A percentile compares a stretch with the other conserved stretches of the same genome.
Conservation (phyloP, 805 yeast genomes). For the Candida dajiaensis region DNA sequence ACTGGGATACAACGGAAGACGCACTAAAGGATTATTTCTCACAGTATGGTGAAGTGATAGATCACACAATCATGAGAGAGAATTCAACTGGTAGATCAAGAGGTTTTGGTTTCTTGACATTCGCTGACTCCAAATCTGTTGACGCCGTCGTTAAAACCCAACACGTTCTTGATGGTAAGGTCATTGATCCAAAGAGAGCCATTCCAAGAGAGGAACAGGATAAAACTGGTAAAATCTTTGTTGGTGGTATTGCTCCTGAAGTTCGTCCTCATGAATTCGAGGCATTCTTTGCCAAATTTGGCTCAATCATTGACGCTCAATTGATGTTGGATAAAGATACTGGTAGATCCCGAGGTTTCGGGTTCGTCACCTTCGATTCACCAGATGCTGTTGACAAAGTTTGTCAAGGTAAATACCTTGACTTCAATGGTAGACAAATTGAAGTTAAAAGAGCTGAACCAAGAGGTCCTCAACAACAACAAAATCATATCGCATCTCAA, state of each 20-base stretch:
- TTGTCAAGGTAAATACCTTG: constrained; percentile 72
- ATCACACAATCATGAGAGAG: constrained; percentile 91
- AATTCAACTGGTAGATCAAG: constrained; percentile 79
- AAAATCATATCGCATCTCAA: constrained; percentile 28
- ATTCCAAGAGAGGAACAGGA: constrained; percentile 97
- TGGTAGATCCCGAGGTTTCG: constrained; percentile 95
- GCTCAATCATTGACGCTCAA: constrained; percentile 91
- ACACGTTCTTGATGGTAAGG: constrained; percentile 90
- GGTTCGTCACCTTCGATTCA: constrained; percentile 91
- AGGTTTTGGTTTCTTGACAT: constrained; percentile 92
- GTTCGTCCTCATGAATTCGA: constrained; percentile 89
- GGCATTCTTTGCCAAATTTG: constrained; percentile 80
- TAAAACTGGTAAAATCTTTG: constrained; percentile 92
- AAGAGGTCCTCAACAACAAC: constrained; percentile 56
- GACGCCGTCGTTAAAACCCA: constrained; percentile 80
- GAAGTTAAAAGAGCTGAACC: constrained; percentile 84
- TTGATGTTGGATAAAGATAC: constrained; percentile 96
- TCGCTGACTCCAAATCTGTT: constrained; percentile 74
- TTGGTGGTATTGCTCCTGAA: constrained; percentile 93
- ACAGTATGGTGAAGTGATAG: constrained; percentile 84
- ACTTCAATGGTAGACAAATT: constrained; percentile 80
- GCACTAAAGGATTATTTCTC: constrained; percentile 74
- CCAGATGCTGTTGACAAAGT: constrained; percentile 92
- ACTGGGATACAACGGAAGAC: constrained; percentile 96
- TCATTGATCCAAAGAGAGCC: constrained; percentile 96